Evolutionary conservation across 2,329 filamentous ascomycete species (phyloP), one percentile per base, ranked within the genome.

Genomic region (Neopestalotiopsis sp.): DNA sequence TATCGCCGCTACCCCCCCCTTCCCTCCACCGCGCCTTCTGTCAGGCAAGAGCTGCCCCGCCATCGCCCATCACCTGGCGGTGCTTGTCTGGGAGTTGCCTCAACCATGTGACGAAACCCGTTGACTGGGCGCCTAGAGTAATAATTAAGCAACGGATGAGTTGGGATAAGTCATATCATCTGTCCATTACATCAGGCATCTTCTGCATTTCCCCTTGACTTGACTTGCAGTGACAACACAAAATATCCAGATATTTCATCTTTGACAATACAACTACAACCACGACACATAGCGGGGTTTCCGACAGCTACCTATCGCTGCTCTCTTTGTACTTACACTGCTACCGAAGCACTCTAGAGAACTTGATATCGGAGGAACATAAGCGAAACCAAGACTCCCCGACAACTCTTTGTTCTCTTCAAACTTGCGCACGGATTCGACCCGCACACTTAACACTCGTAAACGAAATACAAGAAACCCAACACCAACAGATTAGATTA

Each of bases 21-120:
- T 7, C 5, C 57, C 24, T 38, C 32, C 58, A 28, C 28, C 58
- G 24, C 32, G 34, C n/a, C 34, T 30, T 9, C 59, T 40, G 59
- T 40, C 59, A 30, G 28, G 59, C 34, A 40, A 62, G 61, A 64
- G 61, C 63, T 58, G 45, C 63, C 63, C 49, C 63, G 63, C 61
- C 61, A 52, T 64, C 61, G 14, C 45, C 45, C 63, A 57, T 66
- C 63, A 62, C 59, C 59, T 62, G 59, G 59, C 32, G 30, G 59
- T 34, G 42, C 9, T 34, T 66, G 45, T 66, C 42, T 66, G 32
- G 32, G 63, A 66, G 63, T 45, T 66, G 63, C 63, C 63, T 66
- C 63, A 38, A 13, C 63, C 63, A 66, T 66, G 63, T 66, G 63
- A 66, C 63, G 63, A 40, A 66, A 66, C 63, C 38, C 20, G 61